Evolutionary conservation across 805 yeast genomes (phyloP).

Genomic region (Zygosaccharomyces gambellarensis): DNA sequence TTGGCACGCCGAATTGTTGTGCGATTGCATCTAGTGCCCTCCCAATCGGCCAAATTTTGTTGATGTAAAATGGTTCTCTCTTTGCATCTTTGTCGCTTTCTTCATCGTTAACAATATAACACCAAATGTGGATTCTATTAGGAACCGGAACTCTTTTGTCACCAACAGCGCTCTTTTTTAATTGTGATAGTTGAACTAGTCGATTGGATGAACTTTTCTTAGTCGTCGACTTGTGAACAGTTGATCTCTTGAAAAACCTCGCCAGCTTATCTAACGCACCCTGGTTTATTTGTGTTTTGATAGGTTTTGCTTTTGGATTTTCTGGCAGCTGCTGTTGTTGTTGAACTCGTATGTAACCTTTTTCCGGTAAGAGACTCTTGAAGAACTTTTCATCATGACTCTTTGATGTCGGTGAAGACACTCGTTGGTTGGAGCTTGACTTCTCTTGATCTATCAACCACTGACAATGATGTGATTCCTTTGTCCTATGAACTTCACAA

Average conservation of each 20-base stretch:
- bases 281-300: slow-evolving; percentile 13
- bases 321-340: neutral
- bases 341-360: slow-evolving; percentile 24
- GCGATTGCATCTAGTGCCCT: slow-evolving; percentile 32
- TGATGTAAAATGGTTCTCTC: slow-evolving; percentile 21
- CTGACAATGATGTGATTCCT: slow-evolving; percentile 28
- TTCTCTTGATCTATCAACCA: slow-evolving; percentile 13
- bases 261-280: slow-evolving; percentile 26
- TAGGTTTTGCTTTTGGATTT: neutral
- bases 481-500: slow-evolving; percentile 28
- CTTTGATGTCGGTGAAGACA: neutral
- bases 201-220: slow-evolving; percentile 13
- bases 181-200: slow-evolving; percentile 15
- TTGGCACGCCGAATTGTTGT: slow-evolving; percentile 21
- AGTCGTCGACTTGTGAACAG: slow-evolving; percentile 8
- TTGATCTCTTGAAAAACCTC: slow-evolving; percentile 20
- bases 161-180: slow-evolving; percentile 26
- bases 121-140: slow-evolving; percentile 27
- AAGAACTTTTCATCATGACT: slow-evolving; percentile 23
- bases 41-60: slow-evolving; percentile 34
- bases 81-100: slow-evolving; percentile 10
- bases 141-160: slow-evolving; percentile 25
- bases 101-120: slow-evolving; percentile 19
- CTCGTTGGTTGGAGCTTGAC: neutral
- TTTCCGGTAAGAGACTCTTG: slow-evolving; percentile 30